Percentiles rank a stretch among this genome's conserved stretches.
phyloP scores from a whole-genome alignment of 73 alveolate species.

The Tetrahymena malaccensis region DNA sequence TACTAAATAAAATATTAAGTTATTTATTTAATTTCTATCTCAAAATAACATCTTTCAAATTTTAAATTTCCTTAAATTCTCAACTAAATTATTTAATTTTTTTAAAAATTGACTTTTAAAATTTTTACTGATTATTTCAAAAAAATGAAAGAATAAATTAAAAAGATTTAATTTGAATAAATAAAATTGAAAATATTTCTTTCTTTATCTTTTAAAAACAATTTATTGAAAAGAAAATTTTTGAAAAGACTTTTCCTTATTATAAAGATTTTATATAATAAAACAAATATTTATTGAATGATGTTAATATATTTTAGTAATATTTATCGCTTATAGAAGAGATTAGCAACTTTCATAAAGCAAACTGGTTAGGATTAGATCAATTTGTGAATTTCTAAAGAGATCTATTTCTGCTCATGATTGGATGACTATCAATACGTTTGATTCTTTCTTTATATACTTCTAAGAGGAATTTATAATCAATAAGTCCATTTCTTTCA shows the following conservation, averaged over 20 bases:
- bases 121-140: no score
- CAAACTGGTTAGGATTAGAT: not conserved
- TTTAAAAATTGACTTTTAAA: no score
- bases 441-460: conserved; percentile 62
- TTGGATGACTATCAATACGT: conserved; percentile 38
- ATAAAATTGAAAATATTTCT: no score
- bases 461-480: conserved; percentile 60
- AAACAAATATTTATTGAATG: not conserved
- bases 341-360: not conserved
- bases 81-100: no score
- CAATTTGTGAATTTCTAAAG: not conserved
- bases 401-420: not conserved
- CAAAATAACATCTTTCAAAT: no score
- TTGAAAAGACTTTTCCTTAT: no score
- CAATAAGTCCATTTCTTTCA: conserved; percentile 48
- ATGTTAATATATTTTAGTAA: not conserved
- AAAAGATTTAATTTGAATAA: no score
- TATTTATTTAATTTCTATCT: no score
- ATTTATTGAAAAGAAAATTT: not conserved
- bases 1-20: no score
- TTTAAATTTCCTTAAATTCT: no score
- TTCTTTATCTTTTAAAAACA: no score
- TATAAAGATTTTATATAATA: not conserved
- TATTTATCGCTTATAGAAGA: not conserved
- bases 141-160: no score